Conservation (phyloP, 2,329 filamentous ascomycete genomes). For the Penicillium polonicum region DNA sequence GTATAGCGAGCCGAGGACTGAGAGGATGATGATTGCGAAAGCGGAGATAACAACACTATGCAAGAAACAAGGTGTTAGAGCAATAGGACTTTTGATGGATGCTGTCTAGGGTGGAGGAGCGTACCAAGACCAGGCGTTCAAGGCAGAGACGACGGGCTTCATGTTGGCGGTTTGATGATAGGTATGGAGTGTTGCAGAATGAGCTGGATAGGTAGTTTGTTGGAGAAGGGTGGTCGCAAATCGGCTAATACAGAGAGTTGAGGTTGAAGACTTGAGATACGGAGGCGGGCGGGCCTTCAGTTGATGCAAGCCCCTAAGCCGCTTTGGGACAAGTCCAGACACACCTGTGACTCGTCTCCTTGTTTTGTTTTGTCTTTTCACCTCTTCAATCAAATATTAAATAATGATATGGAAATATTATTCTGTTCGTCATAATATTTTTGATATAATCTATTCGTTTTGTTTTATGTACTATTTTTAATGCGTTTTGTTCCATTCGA, state of each 20-base stretch:
- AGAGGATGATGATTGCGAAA: slow-evolving; percentile 65
- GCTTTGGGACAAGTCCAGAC: slow-evolving; percentile 21
- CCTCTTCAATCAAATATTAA: neutral
- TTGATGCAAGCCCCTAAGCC: slow-evolving; percentile 20
- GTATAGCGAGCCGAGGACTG: slow-evolving; percentile 70
- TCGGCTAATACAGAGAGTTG: slow-evolving; percentile 10
- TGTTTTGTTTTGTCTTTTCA: neutral
- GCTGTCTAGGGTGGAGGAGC: slow-evolving; percentile 32
- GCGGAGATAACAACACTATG: slow-evolving; percentile 67
- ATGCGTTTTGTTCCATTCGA: slow-evolving; percentile 71
- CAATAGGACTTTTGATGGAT: neutral
- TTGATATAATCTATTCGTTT: slow-evolving; percentile 18
- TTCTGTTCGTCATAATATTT: neutral
- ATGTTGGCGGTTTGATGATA: slow-evolving; percentile 54
- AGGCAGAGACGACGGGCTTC: slow-evolving; percentile 90
- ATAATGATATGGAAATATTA: neutral
- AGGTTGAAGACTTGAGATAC: slow-evolving; percentile 19
- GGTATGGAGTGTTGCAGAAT: slow-evolving; percentile 1
- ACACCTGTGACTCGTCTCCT: neutral
- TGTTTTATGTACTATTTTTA: slow-evolving; percentile 63
- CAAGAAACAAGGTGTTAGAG: slow-evolving; percentile 12
- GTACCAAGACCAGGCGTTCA: slow-evolving; percentile 95
- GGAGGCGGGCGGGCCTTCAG: slow-evolving; percentile 25
- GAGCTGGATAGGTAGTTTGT: neutral
- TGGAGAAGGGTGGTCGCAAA: neutral